phyloP scores from a whole-genome alignment of 75 land plant species.

The Gnetum montanum region DNA sequence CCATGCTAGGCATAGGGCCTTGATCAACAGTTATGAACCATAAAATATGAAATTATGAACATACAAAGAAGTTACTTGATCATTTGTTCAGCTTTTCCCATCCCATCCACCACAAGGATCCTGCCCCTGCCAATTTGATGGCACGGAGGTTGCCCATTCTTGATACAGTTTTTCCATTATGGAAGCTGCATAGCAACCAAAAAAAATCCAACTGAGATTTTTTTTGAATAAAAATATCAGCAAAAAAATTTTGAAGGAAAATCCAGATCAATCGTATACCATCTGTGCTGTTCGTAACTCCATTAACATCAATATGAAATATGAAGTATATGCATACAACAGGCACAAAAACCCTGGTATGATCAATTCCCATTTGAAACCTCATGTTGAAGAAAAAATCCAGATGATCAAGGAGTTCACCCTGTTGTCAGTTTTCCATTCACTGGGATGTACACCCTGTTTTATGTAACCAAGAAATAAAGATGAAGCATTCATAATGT shows the following conservation, averaged over 20 bases:
- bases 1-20: too few relatives aligned
- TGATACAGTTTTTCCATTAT: background rate
- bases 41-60: background rate
- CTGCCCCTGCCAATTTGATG: background rate
- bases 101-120: constrained; percentile 11
- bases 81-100: constrained; percentile 2
- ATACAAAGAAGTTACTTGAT: background rate
- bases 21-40: background rate
- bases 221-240: background rate
- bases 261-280: background rate
- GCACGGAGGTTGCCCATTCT: background rate
- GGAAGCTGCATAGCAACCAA: constrained; percentile 5
- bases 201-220: background rate
- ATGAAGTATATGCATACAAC: too few relatives aligned
- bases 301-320: constrained; percentile 1
- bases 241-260: background rate
- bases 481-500: too few relatives aligned
- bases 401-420: too few relatives aligned
- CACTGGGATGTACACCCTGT: too few relatives aligned
- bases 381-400: too few relatives aligned
- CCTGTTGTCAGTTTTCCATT: too few relatives aligned
- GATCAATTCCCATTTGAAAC: too few relatives aligned
- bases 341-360: too few relatives aligned
- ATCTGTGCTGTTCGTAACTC: constrained; percentile 1
- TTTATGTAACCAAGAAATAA: too few relatives aligned